A percentile compares a stretch with the other conserved stretches of the same genome.
Evolutionary conservation across 2,329 filamentous ascomycete species (phyloP).

Genomic region (Aspergillus quadrilineatus): DNA sequence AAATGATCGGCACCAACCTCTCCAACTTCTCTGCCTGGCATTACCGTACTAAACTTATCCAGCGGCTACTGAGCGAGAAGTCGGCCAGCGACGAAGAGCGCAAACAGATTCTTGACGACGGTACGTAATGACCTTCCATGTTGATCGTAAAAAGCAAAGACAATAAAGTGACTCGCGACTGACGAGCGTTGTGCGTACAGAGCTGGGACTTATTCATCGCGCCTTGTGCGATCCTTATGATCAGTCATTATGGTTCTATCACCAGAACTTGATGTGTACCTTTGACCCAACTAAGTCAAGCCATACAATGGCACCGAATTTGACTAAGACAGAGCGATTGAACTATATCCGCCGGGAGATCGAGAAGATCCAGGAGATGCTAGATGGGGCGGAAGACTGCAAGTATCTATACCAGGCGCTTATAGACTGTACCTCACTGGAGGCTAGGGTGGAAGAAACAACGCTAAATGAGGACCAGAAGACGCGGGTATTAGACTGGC

Average conservation of each 20-base stretch:
- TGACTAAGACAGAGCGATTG: constrained; percentile 62
- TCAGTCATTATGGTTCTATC: constrained; percentile 96
- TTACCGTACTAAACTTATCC: constrained; percentile 79
- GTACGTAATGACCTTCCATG: constrained; percentile 41
- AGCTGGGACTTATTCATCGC: constrained; percentile 72
- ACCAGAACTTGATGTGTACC: constrained; percentile 79
- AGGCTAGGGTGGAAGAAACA: constrained; percentile 51
- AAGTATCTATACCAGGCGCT: constrained; percentile 91
- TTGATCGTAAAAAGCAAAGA: neutral
- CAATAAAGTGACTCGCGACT: neutral
- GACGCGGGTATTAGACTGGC: constrained; percentile 56
- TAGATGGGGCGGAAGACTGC: constrained; percentile 66
- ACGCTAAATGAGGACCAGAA: constrained; percentile 44
- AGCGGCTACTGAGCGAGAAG: constrained; percentile 70
- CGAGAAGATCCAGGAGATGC: constrained; percentile 67
- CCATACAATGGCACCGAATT: constrained; percentile 62
- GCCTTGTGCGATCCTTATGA: constrained; percentile 89
- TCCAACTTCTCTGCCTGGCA: constrained; percentile 99
- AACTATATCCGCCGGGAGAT: constrained; percentile 70
- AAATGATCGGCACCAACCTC: constrained; percentile 79
- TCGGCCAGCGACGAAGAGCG: constrained; percentile 63
- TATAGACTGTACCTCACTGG: constrained; percentile 69
- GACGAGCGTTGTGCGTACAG: constrained; percentile 40
- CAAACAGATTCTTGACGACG: constrained; percentile 68
- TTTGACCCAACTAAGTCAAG: constrained; percentile 53